phyloP scores from a whole-genome alignment of 129 eudicot genomes.

The Helianthus tuberosus region DNA sequence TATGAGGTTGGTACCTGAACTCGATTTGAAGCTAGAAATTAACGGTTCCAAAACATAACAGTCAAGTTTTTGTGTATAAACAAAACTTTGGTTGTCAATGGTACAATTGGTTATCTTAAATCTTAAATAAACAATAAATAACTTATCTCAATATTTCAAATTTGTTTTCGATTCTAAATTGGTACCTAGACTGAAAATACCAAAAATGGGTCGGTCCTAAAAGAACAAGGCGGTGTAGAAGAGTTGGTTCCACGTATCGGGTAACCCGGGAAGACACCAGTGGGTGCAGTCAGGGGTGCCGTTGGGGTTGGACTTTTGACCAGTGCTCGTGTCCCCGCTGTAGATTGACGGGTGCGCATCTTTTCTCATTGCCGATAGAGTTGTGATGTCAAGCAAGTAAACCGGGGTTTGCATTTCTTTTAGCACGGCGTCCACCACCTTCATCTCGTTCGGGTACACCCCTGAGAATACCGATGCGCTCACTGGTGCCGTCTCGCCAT shows the following conservation, averaged over 20 bases:
- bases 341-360: slow-evolving; percentile 93
- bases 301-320: slow-evolving; percentile 73
- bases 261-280: slow-evolving; percentile 97
- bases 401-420: slow-evolving; percentile 68
- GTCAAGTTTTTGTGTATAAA: slow-evolving; percentile 19
- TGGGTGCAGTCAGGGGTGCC: slow-evolving; percentile 88
- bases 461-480: slow-evolving; percentile 54
- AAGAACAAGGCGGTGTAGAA: slow-evolving; percentile 70
- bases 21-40: slow-evolving; percentile 40
- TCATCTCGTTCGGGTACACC: slow-evolving; percentile 61
- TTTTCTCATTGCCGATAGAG: slow-evolving; percentile 83
- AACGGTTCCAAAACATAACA: slow-evolving; percentile 9
- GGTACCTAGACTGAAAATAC: slow-evolving; percentile 18
- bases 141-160: slow-evolving; percentile 23
- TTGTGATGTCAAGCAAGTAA: slow-evolving; percentile 75
- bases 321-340: slow-evolving; percentile 73
- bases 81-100: slow-evolving; percentile 15
- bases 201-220: slow-evolving; percentile 24
- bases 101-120: slow-evolving; percentile 29
- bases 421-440: slow-evolving; percentile 57
- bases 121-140: slow-evolving; percentile 25
- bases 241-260: slow-evolving; percentile 97
- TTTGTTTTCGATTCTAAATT: slow-evolving; percentile 8
- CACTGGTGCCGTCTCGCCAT: slow-evolving; percentile 77
- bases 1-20: slow-evolving; percentile 47